Conservation (phyloP, 345 rosid genomes). For the Murraya paniculata region DNA sequence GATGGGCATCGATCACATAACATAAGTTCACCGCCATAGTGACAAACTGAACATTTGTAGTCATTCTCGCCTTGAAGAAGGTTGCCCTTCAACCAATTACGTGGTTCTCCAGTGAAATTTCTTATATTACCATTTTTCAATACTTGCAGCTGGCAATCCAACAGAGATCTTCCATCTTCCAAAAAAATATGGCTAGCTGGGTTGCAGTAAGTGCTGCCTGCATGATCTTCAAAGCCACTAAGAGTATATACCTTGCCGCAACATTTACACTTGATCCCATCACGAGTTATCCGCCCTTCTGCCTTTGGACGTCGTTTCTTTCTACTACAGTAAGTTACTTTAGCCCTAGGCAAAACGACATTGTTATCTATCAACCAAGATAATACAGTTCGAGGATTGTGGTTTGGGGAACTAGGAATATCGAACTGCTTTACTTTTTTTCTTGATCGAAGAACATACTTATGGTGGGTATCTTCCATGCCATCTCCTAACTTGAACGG, state of each 20-base stretch:
- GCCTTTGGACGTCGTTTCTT: constrained; percentile 25
- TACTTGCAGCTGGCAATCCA: constrained; percentile 53
- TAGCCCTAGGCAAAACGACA: constrained; percentile 55
- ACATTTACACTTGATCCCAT: constrained; percentile 72
- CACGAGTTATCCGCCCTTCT: constrained; percentile 58
- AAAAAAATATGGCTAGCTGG: constrained; percentile 60
- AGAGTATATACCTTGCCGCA: constrained; percentile 50
- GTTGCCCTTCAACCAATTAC: constrained; percentile 26
- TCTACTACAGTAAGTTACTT: constrained; percentile 38
- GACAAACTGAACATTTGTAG: constrained; percentile 67
- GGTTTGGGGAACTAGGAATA: constrained; percentile 33
- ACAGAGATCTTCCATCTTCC: constrained; percentile 77
- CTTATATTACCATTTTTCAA: constrained; percentile 21
- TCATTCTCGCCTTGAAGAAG: constrained; percentile 49
- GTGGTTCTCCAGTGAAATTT: constrained; percentile 18
- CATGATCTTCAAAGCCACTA: constrained; percentile 55
- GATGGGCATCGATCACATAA: constrained; percentile 86
- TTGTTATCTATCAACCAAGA: constrained; percentile 77
- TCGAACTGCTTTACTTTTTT: constrained; percentile 48
- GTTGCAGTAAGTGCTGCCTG: constrained; percentile 31
- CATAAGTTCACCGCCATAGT: constrained; percentile 70
- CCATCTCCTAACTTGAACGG: constrained; percentile 7
- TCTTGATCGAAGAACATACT: constrained; percentile 38
- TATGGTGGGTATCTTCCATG: constrained; percentile 1
- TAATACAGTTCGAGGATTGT: constrained; percentile 49